phyloP scores from a whole-genome alignment of 139 green algal species.

The Coelastrella sp. region DNA sequence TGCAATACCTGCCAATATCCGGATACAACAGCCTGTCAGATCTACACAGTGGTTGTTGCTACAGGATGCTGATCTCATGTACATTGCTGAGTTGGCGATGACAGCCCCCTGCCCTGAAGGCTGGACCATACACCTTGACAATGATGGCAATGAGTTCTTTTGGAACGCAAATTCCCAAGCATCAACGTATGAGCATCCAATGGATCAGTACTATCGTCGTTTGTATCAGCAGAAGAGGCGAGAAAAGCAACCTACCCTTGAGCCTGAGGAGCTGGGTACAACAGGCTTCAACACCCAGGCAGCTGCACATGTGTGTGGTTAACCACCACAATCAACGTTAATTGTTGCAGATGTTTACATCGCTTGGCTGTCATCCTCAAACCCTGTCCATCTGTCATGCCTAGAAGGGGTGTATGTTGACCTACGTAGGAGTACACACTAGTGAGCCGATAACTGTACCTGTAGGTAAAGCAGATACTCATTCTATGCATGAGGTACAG shows the following conservation, averaged over 20 bases:
- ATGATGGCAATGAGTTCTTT: slow-evolving; percentile 61
- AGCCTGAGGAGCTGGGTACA: not conserved
- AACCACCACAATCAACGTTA: too few species aligned
- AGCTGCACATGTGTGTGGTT: not conserved
- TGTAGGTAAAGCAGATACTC: too few species aligned
- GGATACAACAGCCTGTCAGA: not conserved
- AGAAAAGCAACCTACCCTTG: not conserved
- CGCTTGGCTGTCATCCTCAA: too few species aligned
- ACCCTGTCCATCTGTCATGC: too few species aligned
- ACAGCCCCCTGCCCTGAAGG: slow-evolving; percentile 75
- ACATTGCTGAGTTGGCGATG: slow-evolving; percentile 86
- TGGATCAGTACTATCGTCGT: slow-evolving; percentile 77
- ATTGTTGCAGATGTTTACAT: too few species aligned
- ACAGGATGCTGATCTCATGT: slow-evolving; percentile 74
- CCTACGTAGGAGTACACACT: too few species aligned
- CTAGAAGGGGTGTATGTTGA: too few species aligned
- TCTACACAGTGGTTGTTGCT: not conserved
- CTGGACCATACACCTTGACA: slow-evolving; percentile 70
- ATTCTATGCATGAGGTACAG: too few species aligned
- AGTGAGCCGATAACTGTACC: too few species aligned
- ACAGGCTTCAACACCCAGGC: not conserved
- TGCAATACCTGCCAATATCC: not conserved
- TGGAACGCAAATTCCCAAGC: slow-evolving; percentile 68
- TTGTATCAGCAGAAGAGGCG: slow-evolving; percentile 36
- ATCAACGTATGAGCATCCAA: slow-evolving; percentile 81